Base-by-base conservation (phyloP, 169 alveolate species). In the Theileria sp. region DNA sequence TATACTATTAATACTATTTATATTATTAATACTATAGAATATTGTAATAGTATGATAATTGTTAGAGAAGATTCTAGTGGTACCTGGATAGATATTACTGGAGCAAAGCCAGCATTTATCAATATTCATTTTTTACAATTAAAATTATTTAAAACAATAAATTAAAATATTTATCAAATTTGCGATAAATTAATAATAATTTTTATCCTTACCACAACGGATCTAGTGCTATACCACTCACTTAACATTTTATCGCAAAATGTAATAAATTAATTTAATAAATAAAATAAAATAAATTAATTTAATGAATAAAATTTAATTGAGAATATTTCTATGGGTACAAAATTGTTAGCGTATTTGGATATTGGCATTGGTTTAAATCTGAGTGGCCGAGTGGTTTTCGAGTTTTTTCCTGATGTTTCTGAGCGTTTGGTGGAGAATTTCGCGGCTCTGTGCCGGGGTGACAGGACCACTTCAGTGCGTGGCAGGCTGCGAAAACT, bases 91-190 rank as follows among this genome's bases (percentile, higher is more conserved):
- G 23, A 97, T 94, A 67, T 96, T 96, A 64, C 98, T 94, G 70
- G 98, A 95, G 88, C 99, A 97, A 85, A 95, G 96, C 96, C 98
- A 97, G 87, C 99, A 97, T 81, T 95, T 95, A 87, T 97, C 98
- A 79, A 97, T 96, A 87, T 98, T 94, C 99, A 97, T 97, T 65
- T 89, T 88, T 15, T 5, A 17, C 50, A 64, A 62, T 25, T 60
- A 65, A 28, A 62, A 34, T 3, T 65, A 10, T 10, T 44, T 44
- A 44, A 44, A 44, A 44, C 17, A 54, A 60, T 0, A 0, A 7
- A 74, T 49, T 6, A 23, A 13, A 25, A 23, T 23, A 3, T 3
- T 21, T 25, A 23, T 66, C 5, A 19, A 66, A 23, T 66, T 19
- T 44, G 54, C 54, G 54, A 44, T 44, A 10, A 44, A 44, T 36